Percentiles rank a stretch among this genome's conserved stretches.
These are phyloP conservation scores for Clonostachys chloroleuca DNA, from an alignment of 2,329 filamentous ascomycete genomes.

Conservation along the genomic window DNA sequence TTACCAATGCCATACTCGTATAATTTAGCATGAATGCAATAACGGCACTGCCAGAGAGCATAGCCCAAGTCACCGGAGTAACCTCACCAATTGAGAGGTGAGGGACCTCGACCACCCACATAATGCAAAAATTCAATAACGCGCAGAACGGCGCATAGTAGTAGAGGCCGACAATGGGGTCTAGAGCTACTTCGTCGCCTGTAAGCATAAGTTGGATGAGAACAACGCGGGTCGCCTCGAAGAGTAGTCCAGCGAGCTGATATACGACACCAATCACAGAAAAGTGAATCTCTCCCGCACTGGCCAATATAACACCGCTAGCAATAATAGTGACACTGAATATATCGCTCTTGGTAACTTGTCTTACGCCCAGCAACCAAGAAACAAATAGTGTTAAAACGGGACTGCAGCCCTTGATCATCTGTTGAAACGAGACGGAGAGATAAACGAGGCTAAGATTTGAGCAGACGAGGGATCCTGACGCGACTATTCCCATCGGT, in stretches of 20 bases:
- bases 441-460: constrained; percentile 66
- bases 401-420: constrained; percentile 65
- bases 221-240: constrained; percentile 76
- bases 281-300: constrained; percentile 64
- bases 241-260: constrained; percentile 71
- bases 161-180: constrained; percentile 82
- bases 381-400: constrained; percentile 62
- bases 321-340: constrained; percentile 48
- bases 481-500: constrained; percentile 64
- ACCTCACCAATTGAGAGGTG: constrained; percentile 63
- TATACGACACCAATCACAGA: constrained; percentile 61
- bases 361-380: constrained; percentile 51
- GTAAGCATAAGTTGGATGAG: constrained; percentile 83
- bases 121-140: constrained; percentile 70
- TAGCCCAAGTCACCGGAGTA: constrained; percentile 37
- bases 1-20: constrained; percentile 75
- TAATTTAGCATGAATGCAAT: constrained; percentile 80
- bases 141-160: constrained; percentile 87
- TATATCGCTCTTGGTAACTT: constrained; percentile 37
- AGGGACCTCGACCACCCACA: constrained; percentile 64
- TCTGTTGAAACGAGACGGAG: constrained; percentile 65
- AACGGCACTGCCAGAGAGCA: constrained; percentile 69
- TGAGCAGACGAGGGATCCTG: constrained; percentile 60
- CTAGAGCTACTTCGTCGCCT: constrained; percentile 76
- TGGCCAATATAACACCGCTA: constrained; percentile 45